These are phyloP conservation scores for Acanthamoeba sp. DNA, from an alignment of 208 protist species.

Conservation along the genomic window DNA sequence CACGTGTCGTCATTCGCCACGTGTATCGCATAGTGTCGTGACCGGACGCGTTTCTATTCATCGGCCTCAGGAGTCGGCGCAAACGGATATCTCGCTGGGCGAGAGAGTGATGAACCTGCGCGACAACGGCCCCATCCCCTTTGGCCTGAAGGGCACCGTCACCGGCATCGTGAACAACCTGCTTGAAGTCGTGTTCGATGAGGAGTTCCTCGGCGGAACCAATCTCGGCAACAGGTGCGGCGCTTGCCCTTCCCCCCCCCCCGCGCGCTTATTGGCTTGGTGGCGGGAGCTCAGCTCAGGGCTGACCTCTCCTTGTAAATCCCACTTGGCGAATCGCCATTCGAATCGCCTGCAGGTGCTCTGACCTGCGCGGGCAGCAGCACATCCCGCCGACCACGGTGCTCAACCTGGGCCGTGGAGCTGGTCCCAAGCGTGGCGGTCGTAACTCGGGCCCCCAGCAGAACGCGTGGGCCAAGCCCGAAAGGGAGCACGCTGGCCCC, in stretches of 20 bases:
- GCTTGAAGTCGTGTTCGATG: conserved; percentile 67
- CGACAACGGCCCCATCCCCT: conserved; percentile 29
- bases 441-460: not conserved
- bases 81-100: not conserved
- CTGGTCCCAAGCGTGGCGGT: not conserved
- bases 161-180: conserved; percentile 32
- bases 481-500: not conserved
- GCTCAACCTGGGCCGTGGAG: conserved; percentile 45
- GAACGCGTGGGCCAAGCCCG: not conserved
- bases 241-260: not conserved
- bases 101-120: conserved; percentile 49
- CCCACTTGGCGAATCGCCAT: not conserved
- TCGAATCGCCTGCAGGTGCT: not conserved
- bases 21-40: too few relatives aligned
- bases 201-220: conserved; percentile 61
- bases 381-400: conserved; percentile 46
- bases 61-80: not conserved
- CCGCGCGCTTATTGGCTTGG: not conserved
- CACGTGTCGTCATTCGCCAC: not conserved
- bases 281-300: too few relatives aligned
- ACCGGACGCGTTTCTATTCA: not conserved
- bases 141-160: conserved; percentile 57
- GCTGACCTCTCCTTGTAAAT: not conserved
- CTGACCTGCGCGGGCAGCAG: conserved; percentile 45
- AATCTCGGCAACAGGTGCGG: conserved; percentile 41